Percentiles rank a stretch among this genome's conserved stretches.
Conservation (phyloP, 2,329 filamentous ascomycete species). For the Exophiala sp. region DNA sequence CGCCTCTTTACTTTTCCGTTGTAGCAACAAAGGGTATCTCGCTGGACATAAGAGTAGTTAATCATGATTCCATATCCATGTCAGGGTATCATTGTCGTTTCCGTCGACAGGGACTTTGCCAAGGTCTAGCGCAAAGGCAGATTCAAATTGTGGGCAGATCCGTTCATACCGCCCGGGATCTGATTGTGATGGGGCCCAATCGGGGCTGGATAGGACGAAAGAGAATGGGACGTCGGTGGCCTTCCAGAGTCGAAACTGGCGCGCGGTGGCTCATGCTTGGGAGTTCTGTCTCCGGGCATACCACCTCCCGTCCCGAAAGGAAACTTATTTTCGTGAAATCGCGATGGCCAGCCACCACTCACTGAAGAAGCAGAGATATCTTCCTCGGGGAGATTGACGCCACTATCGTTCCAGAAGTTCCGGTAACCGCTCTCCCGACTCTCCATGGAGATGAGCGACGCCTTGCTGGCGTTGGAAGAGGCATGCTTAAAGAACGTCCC, state of each 20-base stretch:
- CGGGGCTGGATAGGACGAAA: slow-evolving; percentile 88
- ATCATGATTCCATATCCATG: slow-evolving; percentile 27
- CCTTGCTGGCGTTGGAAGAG: slow-evolving; percentile 83
- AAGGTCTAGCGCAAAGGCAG: slow-evolving; percentile 28
- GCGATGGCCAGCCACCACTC: slow-evolving; percentile 47
- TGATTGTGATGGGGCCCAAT: slow-evolving; percentile 64
- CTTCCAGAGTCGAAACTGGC: slow-evolving; percentile 86
- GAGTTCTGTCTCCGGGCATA: slow-evolving; percentile 69
- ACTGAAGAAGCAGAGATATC: slow-evolving; percentile 59
- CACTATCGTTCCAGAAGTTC: slow-evolving; percentile 97
- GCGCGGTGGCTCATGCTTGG: slow-evolving; percentile 68
- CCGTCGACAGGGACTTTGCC: slow-evolving; percentile 20
- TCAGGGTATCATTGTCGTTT: slow-evolving; percentile 27
- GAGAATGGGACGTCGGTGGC: slow-evolving; percentile 91
- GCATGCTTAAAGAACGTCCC: slow-evolving; percentile 89
- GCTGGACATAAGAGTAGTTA: slow-evolving; percentile 28
- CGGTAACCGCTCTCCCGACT: slow-evolving; percentile 91
- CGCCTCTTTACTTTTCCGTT: slow-evolving; percentile 24
- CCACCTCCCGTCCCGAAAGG: slow-evolving; percentile 48
- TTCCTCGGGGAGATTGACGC: slow-evolving; percentile 87
- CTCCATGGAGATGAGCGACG: slow-evolving; percentile 91
- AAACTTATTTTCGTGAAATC: slow-evolving; percentile 58
- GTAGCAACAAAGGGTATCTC: slow-evolving; percentile 29
- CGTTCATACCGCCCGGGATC: slow-evolving; percentile 16
- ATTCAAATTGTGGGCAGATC: slow-evolving; percentile 27